These are phyloP conservation scores for Prunus dulcis DNA, from an alignment of 306 rosid genomes.

Conservation along the genomic window DNA sequence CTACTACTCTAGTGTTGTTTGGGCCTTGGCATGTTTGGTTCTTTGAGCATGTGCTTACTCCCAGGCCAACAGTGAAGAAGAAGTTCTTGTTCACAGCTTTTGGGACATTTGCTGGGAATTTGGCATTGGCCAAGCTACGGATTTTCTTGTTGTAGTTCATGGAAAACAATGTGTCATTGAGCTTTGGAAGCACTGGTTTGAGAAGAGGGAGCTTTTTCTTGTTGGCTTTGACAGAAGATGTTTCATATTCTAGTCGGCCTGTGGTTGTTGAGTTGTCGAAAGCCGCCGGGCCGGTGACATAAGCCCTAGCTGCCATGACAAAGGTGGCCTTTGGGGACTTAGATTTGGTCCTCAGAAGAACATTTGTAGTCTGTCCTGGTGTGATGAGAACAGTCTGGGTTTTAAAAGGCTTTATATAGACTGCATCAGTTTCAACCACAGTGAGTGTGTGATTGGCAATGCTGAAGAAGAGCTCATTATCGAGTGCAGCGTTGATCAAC, in stretches of 20 bases:
- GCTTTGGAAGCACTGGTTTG: conserved; percentile 43
- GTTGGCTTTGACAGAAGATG: conserved; percentile 13
- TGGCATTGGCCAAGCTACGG: conserved; percentile 46
- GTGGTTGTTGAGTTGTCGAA: conserved; percentile 67
- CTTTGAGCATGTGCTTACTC: conserved; percentile 44
- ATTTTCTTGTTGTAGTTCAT: conserved; percentile 39
- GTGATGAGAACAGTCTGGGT: conserved; percentile 54
- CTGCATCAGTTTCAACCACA: conserved; percentile 69
- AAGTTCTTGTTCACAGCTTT: conserved; percentile 40
- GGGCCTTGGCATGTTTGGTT: conserved; percentile 56
- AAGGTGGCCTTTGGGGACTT: conserved; percentile 48
- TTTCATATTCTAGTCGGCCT: conserved; percentile 53
- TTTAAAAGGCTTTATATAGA: conserved; percentile 56
- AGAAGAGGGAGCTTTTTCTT: conserved; percentile 40
- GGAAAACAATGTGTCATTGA: conserved; percentile 61
- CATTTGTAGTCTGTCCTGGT: conserved; percentile 70
- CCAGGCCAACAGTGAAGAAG: conserved; percentile 68
- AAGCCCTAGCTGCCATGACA: conserved; percentile 58
- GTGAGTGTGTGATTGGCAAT: conserved; percentile 68
- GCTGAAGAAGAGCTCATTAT: conserved; percentile 69
- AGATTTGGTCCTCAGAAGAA: conserved; percentile 50
- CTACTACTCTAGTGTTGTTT: conserved; percentile 53
- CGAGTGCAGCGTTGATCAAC: conserved; percentile 59
- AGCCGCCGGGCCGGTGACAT: conserved; percentile 56
- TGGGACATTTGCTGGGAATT: conserved; percentile 64